Evolutionary conservation across 192 early-diverging fungal species (phyloP).

Genomic region (Coemansia sp.): DNA sequence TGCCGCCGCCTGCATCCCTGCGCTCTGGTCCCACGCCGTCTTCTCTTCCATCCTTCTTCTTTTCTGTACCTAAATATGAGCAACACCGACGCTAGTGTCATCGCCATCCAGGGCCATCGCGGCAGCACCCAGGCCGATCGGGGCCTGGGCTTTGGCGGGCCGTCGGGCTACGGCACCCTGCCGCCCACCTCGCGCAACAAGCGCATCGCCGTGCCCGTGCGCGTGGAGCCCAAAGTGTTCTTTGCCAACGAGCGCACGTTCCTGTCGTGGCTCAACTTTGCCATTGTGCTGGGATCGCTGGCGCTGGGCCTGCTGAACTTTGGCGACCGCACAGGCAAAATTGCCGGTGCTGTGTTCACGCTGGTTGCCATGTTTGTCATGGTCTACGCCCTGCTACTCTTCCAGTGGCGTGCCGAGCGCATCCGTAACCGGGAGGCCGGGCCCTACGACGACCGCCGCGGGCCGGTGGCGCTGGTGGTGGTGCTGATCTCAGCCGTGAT

Average conservation of each 20-base stretch:
- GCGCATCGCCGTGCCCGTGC: slow-evolving; percentile 69
- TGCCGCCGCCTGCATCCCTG: too few relatives aligned
- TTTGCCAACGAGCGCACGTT: slow-evolving; percentile 95
- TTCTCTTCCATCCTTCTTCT: not conserved
- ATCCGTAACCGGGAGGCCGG: slow-evolving; percentile 62
- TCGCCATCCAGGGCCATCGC: slow-evolving; percentile 44
- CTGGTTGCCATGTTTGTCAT: slow-evolving; percentile 67
- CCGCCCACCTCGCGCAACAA: slow-evolving; percentile 42
- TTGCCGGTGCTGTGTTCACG: slow-evolving; percentile 66
- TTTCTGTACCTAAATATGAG: slow-evolving; percentile 4
- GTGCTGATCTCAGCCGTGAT: slow-evolving; percentile 62
- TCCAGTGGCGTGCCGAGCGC: slow-evolving; percentile 67
- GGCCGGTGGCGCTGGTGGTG: slow-evolving; percentile 64
- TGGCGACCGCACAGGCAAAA: slow-evolving; percentile 66
- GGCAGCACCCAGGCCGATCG: slow-evolving; percentile 6
- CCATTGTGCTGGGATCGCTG: slow-evolving; percentile 66
- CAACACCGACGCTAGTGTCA: slow-evolving; percentile 42
- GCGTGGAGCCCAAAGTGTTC: slow-evolving; percentile 88
- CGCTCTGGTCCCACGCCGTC: too few relatives aligned
- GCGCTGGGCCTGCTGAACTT: slow-evolving; percentile 78
- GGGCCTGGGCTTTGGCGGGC: not conserved
- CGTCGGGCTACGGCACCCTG: slow-evolving; percentile 30
- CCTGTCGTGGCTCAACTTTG: slow-evolving; percentile 83
- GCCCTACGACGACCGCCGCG: slow-evolving; percentile 71
- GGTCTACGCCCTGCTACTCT: slow-evolving; percentile 70